Base-by-base conservation (phyloP, 352 stramenopile genomes). In the Globisporangium heterothallicum region DNA sequence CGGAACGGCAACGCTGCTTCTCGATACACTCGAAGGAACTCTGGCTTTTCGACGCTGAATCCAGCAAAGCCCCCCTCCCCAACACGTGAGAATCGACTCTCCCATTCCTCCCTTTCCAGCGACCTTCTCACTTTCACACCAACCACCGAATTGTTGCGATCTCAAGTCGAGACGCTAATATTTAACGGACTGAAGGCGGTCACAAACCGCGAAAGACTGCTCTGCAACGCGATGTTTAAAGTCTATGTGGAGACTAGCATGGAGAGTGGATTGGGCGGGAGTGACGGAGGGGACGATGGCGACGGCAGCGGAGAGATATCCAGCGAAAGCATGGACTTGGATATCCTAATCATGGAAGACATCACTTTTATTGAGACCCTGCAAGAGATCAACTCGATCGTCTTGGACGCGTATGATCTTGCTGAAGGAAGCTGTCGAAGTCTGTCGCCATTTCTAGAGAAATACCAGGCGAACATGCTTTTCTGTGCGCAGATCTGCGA, bases 271-370 rank as follows among this genome's bases (percentile, higher is more conserved):
- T n/a, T 49, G 8, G 59, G 66, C 27, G 63, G 53, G 25, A 66
- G 59, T 2, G 63, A 74, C 32, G 68, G 64, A 27, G 67, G 77
- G 32, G 65, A 77, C 22, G 72, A 79, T 34, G 56, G 36, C 3
- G 53, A 49, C 10, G 48, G 58, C 16, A 62, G 58, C 8, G 55
- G 63, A 4, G 66, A 85, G 42, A 7, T 81, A 6, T 65, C 53
- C 8, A 73, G 65, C 7, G 72, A 78, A 34, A 62, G 50, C 4
- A 79, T 92, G 58, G 76, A 92, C 29, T 52, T 92, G 13, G 78
- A 92, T 25, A 89, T 92, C 16, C 51, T 92, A 36, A 86, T 92
- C 30, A 86, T 88, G 72, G 81, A 92, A 41, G 76, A 89, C 40
- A 41, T 35, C 6, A 53, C 54, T 9, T 89, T 92, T 29, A 65